Evolutionary conservation across 1,284 basidiomycete species (phyloP).

Genomic region (Sanguinoderma infundibulare): DNA sequence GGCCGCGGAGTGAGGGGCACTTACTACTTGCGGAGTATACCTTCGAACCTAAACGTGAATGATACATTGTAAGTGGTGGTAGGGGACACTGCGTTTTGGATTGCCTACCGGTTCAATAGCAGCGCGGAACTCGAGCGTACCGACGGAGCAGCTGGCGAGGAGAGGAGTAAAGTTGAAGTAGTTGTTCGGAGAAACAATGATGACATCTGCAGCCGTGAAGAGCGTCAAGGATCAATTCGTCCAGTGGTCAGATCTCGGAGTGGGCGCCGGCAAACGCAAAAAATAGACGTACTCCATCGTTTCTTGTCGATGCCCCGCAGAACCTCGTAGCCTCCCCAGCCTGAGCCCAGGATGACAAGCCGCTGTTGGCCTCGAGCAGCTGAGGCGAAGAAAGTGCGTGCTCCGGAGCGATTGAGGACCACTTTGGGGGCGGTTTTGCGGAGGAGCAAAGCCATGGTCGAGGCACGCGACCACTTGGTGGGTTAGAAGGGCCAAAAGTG

Average conservation of each 20-base stretch:
- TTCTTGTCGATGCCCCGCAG: constrained; percentile 69
- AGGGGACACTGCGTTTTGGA: neutral
- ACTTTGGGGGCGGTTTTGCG: neutral
- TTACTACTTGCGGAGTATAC: constrained; percentile 59
- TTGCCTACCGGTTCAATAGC: constrained; percentile 78
- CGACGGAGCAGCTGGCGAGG: constrained; percentile 78
- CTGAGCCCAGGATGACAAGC: constrained; percentile 83
- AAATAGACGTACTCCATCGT: constrained; percentile 56
- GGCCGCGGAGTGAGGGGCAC: constrained; percentile 25
- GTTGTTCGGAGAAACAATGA: constrained; percentile 73
- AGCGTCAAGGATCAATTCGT: neutral
- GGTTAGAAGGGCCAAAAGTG: neutral
- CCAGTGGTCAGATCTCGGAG: neutral
- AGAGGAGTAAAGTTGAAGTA: constrained; percentile 89
- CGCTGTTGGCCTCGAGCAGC: constrained; percentile 50
- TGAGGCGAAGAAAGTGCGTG: constrained; percentile 32
- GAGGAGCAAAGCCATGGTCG: neutral
- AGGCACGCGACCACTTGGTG: neutral
- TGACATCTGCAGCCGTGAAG: constrained; percentile 55
- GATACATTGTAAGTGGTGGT: neutral
- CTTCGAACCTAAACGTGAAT: constrained; percentile 48
- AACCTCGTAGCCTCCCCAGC: constrained; percentile 85
- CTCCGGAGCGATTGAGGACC: constrained; percentile 1
- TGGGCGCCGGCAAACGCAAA: neutral
- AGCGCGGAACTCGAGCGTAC: constrained; percentile 82